A percentile compares a stretch with the other conserved stretches of the same genome.
Evolutionary conservation across 768 basidiomycete genomes (phyloP).

Genomic region (Holtermannia corniformis): DNA sequence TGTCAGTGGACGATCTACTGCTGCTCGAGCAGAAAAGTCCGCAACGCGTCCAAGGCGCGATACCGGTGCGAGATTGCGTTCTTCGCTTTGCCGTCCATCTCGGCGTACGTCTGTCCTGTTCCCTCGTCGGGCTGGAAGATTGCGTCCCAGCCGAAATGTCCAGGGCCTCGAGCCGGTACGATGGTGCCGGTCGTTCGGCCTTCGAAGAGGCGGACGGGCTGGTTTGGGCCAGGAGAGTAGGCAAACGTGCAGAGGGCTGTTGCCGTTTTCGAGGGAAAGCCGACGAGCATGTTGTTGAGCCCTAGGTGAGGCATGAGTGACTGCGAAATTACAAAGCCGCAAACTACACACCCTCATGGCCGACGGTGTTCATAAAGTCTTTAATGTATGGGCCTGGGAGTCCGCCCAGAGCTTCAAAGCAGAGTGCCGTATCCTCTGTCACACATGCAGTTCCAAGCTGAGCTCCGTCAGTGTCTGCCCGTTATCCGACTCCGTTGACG

Average conservation of each 20-base stretch:
- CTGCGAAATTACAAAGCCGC: not conserved
- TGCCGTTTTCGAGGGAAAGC: constrained; percentile 67
- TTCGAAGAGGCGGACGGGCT: constrained; percentile 72
- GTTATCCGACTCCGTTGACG: too few species aligned
- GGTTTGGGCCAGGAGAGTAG: constrained; percentile 68
- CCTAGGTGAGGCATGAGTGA: constrained; percentile 43
- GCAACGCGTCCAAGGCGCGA: constrained; percentile 59
- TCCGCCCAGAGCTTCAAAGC: constrained; percentile 77
- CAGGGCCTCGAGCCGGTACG: constrained; percentile 69
- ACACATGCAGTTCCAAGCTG: constrained; percentile 38
- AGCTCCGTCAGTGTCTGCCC: not conserved
- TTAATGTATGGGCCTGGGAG: constrained; percentile 98
- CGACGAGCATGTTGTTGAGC: constrained; percentile 69
- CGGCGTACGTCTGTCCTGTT: constrained; percentile 69
- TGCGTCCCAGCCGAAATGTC: constrained; percentile 83
- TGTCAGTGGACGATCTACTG: too few species aligned
- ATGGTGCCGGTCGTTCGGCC: constrained; percentile 83
- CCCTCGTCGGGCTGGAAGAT: constrained; percentile 65
- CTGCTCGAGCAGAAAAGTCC: constrained; percentile 35
- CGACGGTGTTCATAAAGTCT: constrained; percentile 69
- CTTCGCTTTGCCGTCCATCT: constrained; percentile 58
- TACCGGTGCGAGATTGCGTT: constrained; percentile 60
- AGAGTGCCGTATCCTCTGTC: constrained; percentile 79
- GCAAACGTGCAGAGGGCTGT: constrained; percentile 94
- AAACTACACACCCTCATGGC: constrained; percentile 60